These are phyloP conservation scores for Viola pubescens DNA, from an alignment of 441 rosid genomes.

Conservation along the genomic window DNA sequence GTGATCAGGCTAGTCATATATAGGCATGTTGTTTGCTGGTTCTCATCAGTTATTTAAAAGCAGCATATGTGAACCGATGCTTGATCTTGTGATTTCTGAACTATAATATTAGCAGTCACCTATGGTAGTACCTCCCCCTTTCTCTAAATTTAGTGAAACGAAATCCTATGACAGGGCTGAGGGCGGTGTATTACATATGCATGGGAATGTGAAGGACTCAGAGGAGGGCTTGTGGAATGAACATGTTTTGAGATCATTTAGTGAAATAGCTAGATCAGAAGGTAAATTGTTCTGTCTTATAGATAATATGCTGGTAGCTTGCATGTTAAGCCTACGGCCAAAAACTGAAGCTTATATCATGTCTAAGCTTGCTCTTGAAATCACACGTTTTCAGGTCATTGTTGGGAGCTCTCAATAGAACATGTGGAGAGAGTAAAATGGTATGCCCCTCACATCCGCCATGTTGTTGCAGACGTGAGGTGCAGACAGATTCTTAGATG, in stretches of 20 bases:
- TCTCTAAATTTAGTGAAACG: neutral
- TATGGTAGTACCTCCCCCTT: neutral
- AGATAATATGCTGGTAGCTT: neutral
- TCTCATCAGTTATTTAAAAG: too few relatives aligned
- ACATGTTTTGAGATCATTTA: slow-evolving; percentile 42
- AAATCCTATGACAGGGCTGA: slow-evolving; percentile 41
- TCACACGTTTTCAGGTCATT: slow-evolving; percentile 39
- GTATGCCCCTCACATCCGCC: slow-evolving; percentile 91
- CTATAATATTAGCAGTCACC: neutral
- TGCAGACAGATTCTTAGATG: slow-evolving; percentile 36
- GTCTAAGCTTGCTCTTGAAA: neutral
- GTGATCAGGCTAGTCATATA: too few relatives aligned
- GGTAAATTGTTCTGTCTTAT: slow-evolving; percentile 33
- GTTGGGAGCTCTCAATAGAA: slow-evolving; percentile 64
- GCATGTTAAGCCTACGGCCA: neutral
- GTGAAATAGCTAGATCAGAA: slow-evolving; percentile 58
- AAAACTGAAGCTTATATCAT: neutral
- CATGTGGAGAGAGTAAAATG: slow-evolving; percentile 88
- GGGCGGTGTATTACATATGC: slow-evolving; percentile 77
- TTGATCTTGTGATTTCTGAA: too few relatives aligned
- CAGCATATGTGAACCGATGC: too few relatives aligned
- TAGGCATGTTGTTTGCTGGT: too few relatives aligned
- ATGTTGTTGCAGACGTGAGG: slow-evolving; percentile 73
- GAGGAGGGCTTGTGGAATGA: slow-evolving; percentile 57
- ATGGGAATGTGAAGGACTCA: slow-evolving; percentile 75